Evolutionary conservation across 495 filamentous ascomycete species (phyloP).

Genomic region (Xylaria intraflava): DNA sequence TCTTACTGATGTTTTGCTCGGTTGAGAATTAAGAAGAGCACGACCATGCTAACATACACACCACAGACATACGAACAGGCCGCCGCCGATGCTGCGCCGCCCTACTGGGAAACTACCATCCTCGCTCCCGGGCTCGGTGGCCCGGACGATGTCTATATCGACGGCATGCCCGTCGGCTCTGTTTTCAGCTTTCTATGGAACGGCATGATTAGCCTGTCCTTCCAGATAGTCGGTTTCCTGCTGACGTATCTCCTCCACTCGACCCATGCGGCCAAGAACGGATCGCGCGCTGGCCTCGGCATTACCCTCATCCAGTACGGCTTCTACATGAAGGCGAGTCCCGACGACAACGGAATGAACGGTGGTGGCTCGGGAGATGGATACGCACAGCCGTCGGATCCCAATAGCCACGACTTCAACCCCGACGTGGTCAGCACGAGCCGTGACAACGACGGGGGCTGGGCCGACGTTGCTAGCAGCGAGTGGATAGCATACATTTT

Average conservation of each 20-base stretch:
- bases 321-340: constrained; percentile 72
- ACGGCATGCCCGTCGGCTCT: constrained; percentile 92
- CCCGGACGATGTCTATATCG: constrained; percentile 88
- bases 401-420: constrained; percentile 86
- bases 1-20: not conserved
- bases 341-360: constrained; percentile 40
- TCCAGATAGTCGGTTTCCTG: constrained; percentile 91
- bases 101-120: constrained; percentile 99
- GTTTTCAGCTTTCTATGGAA: constrained; percentile 98
- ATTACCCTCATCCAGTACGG: constrained; percentile 96
- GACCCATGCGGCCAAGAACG: constrained; percentile 96
- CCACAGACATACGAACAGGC: constrained; percentile 93
- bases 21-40: not conserved
- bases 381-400: constrained; percentile 65
- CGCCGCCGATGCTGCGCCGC: constrained; percentile 89
- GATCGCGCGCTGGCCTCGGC: constrained; percentile 86
- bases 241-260: constrained; percentile 97
- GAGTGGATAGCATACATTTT: constrained; percentile 90
- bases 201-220: constrained; percentile 97
- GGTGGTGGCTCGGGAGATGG: constrained; percentile 46
- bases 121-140: constrained; percentile 78
- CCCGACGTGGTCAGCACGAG: constrained; percentile 51
- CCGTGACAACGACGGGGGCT: constrained; percentile 29
- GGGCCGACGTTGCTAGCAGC: constrained; percentile 53
- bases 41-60: not conserved